Percentiles rank a stretch among this genome's conserved stretches.
Conservation (phyloP, 306 rosid species). For the Oxytropis ochrocephala region DNA sequence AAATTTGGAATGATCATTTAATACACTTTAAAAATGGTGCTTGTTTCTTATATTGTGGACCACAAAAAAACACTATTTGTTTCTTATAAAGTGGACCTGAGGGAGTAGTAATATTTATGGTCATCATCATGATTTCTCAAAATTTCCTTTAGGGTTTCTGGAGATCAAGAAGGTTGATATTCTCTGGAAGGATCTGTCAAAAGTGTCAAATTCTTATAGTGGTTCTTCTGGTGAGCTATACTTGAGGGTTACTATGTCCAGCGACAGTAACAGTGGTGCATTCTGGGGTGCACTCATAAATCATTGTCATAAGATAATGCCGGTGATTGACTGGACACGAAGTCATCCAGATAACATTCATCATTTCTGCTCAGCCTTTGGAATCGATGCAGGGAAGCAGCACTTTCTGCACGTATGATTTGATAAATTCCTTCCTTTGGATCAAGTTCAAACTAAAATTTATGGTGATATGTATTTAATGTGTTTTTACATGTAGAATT, state of each 20-base stretch:
- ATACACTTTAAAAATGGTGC: too few species aligned
- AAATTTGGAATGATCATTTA: too few species aligned
- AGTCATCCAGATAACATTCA: slow-evolving; percentile 84
- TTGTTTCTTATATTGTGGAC: too few species aligned
- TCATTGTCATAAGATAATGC: slow-evolving; percentile 60
- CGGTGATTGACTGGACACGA: slow-evolving; percentile 85
- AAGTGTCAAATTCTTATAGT: slow-evolving; percentile 29
- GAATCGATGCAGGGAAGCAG: slow-evolving; percentile 79
- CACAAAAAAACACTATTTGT: too few species aligned
- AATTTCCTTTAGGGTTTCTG: slow-evolving; percentile 51
- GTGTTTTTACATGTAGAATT: slow-evolving; percentile 46
- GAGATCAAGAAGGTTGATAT: slow-evolving; percentile 78
- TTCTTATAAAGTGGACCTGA: too few species aligned
- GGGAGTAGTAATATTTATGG: neutral
- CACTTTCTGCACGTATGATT: slow-evolving; percentile 54
- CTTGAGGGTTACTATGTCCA: slow-evolving; percentile 64
- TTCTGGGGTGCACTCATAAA: slow-evolving; percentile 62
- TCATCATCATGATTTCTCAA: slow-evolving; percentile 14
- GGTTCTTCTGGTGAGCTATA: slow-evolving; percentile 68
- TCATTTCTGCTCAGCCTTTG: slow-evolving; percentile 56
- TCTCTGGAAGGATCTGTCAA: slow-evolving; percentile 60
- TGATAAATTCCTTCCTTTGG: neutral
- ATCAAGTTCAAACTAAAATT: slow-evolving; percentile 3
- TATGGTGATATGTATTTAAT: slow-evolving; percentile 12
- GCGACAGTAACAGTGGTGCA: slow-evolving; percentile 27